Evolutionary conservation across 2,329 filamentous ascomycete species (phyloP).

Genomic region (Aureobasidium sp.): DNA sequence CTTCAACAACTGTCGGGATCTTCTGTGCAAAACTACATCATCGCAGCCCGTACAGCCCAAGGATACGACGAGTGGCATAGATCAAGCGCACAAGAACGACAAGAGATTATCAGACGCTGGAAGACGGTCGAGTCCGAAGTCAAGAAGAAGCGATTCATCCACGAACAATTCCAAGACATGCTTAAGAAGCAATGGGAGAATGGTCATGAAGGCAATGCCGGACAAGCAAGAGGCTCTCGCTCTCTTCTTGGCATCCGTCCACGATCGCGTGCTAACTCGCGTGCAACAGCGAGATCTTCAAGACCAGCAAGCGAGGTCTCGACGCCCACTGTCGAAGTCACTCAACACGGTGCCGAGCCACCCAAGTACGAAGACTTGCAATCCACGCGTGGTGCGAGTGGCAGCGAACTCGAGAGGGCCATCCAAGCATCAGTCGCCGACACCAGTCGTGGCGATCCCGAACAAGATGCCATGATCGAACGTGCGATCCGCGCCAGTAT

Average conservation of each 20-base stretch:
- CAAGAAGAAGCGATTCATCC: slow-evolving; percentile 50
- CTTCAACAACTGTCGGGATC: slow-evolving; percentile 61
- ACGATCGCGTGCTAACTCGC: not conserved
- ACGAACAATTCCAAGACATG: slow-evolving; percentile 45
- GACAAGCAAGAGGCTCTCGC: not conserved
- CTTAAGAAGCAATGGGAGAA: slow-evolving; percentile 32
- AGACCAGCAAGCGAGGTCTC: not conserved
- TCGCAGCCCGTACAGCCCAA: slow-evolving; percentile 67
- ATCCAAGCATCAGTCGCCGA: slow-evolving; percentile 63
- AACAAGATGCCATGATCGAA: slow-evolving; percentile 66
- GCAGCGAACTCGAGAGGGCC: slow-evolving; percentile 58
- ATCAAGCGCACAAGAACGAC: slow-evolving; percentile 52
- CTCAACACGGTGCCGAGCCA: slow-evolving; percentile 26
- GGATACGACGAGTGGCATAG: slow-evolving; percentile 59
- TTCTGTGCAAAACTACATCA: slow-evolving; percentile 71
- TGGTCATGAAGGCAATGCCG: slow-evolving; percentile 19
- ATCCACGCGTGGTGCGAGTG: slow-evolving; percentile 32
- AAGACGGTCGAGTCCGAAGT: slow-evolving; percentile 53
- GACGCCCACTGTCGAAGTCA: not conserved
- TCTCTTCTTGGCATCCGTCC: not conserved
- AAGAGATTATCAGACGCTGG: slow-evolving; percentile 61
- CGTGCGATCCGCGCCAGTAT: slow-evolving; percentile 68
- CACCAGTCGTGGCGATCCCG: slow-evolving; percentile 61
- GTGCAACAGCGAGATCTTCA: not conserved
- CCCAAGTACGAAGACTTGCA: slow-evolving; percentile 32